Evolutionary conservation across 106 monocot genomes (phyloP).

Genomic region (Dendrobium huoshanense): DNA sequence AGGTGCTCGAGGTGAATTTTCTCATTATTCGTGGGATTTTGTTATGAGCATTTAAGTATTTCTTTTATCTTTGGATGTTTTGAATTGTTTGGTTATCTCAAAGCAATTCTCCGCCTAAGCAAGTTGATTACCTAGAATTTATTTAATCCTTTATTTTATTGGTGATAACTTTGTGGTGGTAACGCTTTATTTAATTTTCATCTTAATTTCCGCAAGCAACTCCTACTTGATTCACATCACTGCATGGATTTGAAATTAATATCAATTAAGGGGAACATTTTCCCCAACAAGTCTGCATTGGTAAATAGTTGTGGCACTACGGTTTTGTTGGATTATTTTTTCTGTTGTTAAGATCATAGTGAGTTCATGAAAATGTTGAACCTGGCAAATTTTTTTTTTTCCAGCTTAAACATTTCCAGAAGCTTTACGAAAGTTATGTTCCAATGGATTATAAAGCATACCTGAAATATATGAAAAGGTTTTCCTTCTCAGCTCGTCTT

Average conservation of each 20-base stretch:
- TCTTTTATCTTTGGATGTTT: too few species aligned
- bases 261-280: background rate
- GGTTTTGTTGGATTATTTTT: background rate
- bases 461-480: slow-evolving; percentile 89
- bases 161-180: too few species aligned
- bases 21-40: too few species aligned
- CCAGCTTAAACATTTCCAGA: slow-evolving; percentile 71
- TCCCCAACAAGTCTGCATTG: background rate
- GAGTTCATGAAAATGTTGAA: background rate
- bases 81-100: too few species aligned
- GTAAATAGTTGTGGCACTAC: background rate
- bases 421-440: slow-evolving; percentile 82
- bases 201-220: too few species aligned
- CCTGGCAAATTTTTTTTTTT: slow-evolving; percentile 11
- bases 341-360: background rate
- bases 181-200: too few species aligned
- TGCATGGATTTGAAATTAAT: background rate
- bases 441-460: slow-evolving; percentile 83
- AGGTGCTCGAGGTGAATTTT: too few species aligned
- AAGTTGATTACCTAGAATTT: too few species aligned
- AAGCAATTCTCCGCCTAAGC: too few species aligned
- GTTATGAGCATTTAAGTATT: too few species aligned
- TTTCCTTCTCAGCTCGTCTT: slow-evolving; percentile 13
- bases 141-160: too few species aligned
- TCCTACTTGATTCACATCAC: too few species aligned